Evolutionary conservation across 257 asterid genomes (phyloP).

Genomic region (Lithospermum erythrorhizon): DNA sequence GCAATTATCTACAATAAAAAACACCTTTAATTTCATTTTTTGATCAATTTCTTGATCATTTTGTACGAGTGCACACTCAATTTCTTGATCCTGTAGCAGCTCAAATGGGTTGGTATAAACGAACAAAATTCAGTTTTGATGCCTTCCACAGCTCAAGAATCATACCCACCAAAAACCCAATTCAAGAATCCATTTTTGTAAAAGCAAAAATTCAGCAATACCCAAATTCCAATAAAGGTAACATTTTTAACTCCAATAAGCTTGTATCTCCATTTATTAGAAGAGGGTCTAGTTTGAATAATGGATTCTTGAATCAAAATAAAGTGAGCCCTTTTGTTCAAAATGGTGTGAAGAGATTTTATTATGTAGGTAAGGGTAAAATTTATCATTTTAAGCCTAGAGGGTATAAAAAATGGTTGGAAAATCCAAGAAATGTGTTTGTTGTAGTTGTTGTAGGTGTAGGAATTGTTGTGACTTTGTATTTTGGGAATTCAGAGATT

Average conservation of each 20-base stretch:
- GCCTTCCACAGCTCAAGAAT: conserved; percentile 33
- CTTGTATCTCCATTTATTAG: conserved; percentile 11
- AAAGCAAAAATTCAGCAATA: not conserved
- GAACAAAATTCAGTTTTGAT: conserved; percentile 29
- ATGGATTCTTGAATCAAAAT: conserved; percentile 5
- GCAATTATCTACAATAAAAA: no score
- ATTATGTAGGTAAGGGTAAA: conserved; percentile 46
- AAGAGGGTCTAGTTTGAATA: conserved; percentile 14
- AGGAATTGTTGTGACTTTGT: conserved; percentile 55
- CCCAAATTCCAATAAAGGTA: not conserved
- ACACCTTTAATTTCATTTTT: no score
- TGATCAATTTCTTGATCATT: no score
- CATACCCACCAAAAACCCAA: conserved; percentile 18
- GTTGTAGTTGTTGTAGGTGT: conserved; percentile 40
- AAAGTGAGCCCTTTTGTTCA: conserved; percentile 29
- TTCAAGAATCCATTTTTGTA: conserved; percentile 2
- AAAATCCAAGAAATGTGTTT: conserved; percentile 42
- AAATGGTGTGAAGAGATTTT: conserved; percentile 54
- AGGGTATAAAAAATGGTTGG: conserved; percentile 54
- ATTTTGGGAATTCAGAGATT: conserved; percentile 70
- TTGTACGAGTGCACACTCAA: no score
- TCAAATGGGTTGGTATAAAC: conserved; percentile 58
- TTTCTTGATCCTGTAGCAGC: no score
- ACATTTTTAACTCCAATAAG: not conserved
- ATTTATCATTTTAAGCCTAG: conserved; percentile 62